Base-by-base conservation (phyloP, 306 rosid species). In the Coriaria nepalensis region DNA sequence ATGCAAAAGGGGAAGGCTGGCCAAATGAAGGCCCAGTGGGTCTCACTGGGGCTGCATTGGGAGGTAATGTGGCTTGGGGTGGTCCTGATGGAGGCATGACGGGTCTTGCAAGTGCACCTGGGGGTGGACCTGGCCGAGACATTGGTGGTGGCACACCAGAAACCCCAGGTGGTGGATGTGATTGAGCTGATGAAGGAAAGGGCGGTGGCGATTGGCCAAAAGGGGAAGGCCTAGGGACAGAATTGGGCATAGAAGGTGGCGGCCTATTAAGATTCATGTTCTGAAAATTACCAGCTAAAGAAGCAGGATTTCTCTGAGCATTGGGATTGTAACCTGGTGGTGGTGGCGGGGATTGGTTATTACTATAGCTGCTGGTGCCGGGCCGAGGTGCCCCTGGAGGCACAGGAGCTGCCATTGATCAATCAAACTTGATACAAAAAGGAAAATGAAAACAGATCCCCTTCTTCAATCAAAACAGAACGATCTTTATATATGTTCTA, bases 331-430 rank as follows among this genome's bases (percentile, higher is more conserved):
- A 80, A 70, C 76, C 81, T 33, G 77, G 79, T 10, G 87, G 85
- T 5, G 78, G 65, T 20, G 71, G 60, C 13, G 54, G 63, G 13
- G 50, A 37, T 20, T 68, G 57, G 56, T 72, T 67, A 52, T 56
- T 61, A 12, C 40, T 47, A 54, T 39, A 38, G 42, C 65, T 62
- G 37, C 44, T 59, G 20, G 9, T 66, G 29, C 51, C 72, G 75
- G 95, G 86, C 72, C 96, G 75, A 58, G 88, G 83, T 78, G 93
- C 94, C 88, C 96, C 96, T 52, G 86, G 81, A 78, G 93, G 94
- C 93, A 80, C 86, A 72, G 73, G 63, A 68, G 88, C 87, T 52
- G 88, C 86, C 96, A 87, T 87, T 54, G 55, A 61, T 63, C 59
- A 68, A 67, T 61, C 73, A 69, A 72, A 63, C 38, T 35, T 20